Conservation (phyloP, 768 basidiomycete species). For the Tricholoma furcatifolium region DNA sequence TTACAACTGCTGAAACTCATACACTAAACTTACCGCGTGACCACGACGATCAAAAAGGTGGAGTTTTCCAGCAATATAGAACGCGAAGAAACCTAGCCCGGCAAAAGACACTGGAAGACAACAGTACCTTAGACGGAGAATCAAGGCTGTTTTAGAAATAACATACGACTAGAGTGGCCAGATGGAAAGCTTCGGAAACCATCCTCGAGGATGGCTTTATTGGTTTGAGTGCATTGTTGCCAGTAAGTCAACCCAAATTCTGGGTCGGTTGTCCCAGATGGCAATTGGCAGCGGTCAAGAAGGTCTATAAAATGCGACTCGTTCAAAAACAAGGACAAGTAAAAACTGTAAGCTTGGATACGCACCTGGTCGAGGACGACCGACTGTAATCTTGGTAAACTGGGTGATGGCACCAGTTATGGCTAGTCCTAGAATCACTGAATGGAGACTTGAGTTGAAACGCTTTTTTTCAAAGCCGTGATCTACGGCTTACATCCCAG, state of each 20-base stretch:
- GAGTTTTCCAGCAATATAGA: slow-evolving; percentile 90
- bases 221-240: slow-evolving; percentile 76
- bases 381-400: slow-evolving; percentile 82
- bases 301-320: slow-evolving; percentile 41
- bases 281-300: slow-evolving; percentile 71
- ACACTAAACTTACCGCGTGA: slow-evolving; percentile 48
- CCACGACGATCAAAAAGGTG: slow-evolving; percentile 86
- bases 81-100: slow-evolving; percentile 84
- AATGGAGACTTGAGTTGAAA: neutral
- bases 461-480: neutral
- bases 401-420: slow-evolving; percentile 84
- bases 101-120: slow-evolving; percentile 81
- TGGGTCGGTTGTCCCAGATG: slow-evolving; percentile 60
- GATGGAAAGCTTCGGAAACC: slow-evolving; percentile 93
- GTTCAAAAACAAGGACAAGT: neutral
- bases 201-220: slow-evolving; percentile 59
- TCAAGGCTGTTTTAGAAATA: neutral
- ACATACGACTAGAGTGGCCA: slow-evolving; percentile 85
- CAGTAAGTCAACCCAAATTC: slow-evolving; percentile 72
- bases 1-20: neutral
- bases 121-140: slow-evolving; percentile 1
- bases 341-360: slow-evolving; percentile 1
- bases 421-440: slow-evolving; percentile 72
- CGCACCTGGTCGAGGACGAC: slow-evolving; percentile 83
- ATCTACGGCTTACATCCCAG: slow-evolving; percentile 35